Base-by-base conservation (phyloP, 1,139 yeast genomes). In the Lizanozyma gosingica region DNA sequence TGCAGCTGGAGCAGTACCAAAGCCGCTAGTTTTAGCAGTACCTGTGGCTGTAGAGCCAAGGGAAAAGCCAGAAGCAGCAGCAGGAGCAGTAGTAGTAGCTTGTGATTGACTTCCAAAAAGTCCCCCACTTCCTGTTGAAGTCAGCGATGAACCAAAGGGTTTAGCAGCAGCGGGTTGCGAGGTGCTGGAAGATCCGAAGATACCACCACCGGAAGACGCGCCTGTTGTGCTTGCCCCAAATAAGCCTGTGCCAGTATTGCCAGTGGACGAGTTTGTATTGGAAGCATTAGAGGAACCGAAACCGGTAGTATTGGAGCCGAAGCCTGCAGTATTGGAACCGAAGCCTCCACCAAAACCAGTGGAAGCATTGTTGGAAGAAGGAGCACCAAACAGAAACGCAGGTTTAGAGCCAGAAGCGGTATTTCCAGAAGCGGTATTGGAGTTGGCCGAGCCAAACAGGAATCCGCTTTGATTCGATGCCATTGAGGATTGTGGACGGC, bases 101-200 rank as follows among this genome's bases (percentile, higher is more conserved):
- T 38, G 3, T 18, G 33, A 15, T 18, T 40, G 9, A 27, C 27
- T 4, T 34, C 41, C 11, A 27, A 14, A 27, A 27, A 14, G 11
- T 27, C 14, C 33, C 14, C 33, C 14, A 9, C 14, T 27, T 14
- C 14, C 6, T 3, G 29, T 27, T 4, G 39, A 9, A 14, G 37
- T 35, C 36, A 61, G 62, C 37, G 57, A 54, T 17, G 51, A 41
- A 41, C 58, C 52, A 3, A 56, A 49, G 4, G 61, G 54, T 22
- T 50, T 53, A 37, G 40, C 47, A 35, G 44, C 50, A 22, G 41
- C 43, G 17, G 41, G 18, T 18, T 33, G 37, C n/a, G 33, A 14
- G 3, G 39, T n/a, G 17, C 41, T 38, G 14, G 34, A 22, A 29
- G 33, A 9, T 37, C 41, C 33, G 37, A 37, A 18, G 38, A 40